phyloP scores from a whole-genome alignment of 768 basidiomycete species.

The Russula brevipes region DNA sequence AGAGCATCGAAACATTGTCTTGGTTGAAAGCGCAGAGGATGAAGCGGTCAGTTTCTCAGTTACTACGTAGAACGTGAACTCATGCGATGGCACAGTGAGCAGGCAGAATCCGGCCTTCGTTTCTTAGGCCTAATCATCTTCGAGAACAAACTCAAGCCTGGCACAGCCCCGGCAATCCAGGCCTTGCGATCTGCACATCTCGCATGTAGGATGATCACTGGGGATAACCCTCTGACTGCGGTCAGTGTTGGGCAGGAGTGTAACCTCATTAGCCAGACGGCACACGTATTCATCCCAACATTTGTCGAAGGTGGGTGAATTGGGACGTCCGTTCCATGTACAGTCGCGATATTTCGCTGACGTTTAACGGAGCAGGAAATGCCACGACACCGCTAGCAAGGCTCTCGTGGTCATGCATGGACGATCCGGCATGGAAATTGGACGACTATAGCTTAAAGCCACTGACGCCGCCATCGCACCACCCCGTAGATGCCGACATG shows the following conservation, averaged over 20 bases:
- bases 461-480: slow-evolving; percentile 59
- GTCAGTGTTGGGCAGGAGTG: slow-evolving; percentile 97
- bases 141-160: slow-evolving; percentile 94
- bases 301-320: slow-evolving; percentile 61
- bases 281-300: slow-evolving; percentile 79
- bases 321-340: not conserved
- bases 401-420: slow-evolving; percentile 88
- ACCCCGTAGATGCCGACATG: slow-evolving; percentile 65
- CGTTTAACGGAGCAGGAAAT: slow-evolving; percentile 42
- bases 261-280: slow-evolving; percentile 77
- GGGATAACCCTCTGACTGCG: slow-evolving; percentile 94
- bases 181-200: slow-evolving; percentile 84
- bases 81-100: slow-evolving; percentile 57
- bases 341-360: not conserved
- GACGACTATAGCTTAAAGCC: slow-evolving; percentile 89
- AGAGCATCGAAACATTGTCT: slow-evolving; percentile 86
- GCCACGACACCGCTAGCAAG: slow-evolving; percentile 49
- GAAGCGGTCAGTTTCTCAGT: slow-evolving; percentile 57
- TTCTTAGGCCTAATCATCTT: slow-evolving; percentile 97
- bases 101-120: slow-evolving; percentile 83
- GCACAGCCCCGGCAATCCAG: slow-evolving; percentile 86
- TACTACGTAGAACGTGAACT: slow-evolving; percentile 1
- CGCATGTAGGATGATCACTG: slow-evolving; percentile 96
- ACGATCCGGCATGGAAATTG: slow-evolving; percentile 77
- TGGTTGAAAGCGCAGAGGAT: slow-evolving; percentile 98